Evolutionary conservation across 192 early-diverging fungal species (phyloP).

Genomic region (Backusella macrospora): DNA sequence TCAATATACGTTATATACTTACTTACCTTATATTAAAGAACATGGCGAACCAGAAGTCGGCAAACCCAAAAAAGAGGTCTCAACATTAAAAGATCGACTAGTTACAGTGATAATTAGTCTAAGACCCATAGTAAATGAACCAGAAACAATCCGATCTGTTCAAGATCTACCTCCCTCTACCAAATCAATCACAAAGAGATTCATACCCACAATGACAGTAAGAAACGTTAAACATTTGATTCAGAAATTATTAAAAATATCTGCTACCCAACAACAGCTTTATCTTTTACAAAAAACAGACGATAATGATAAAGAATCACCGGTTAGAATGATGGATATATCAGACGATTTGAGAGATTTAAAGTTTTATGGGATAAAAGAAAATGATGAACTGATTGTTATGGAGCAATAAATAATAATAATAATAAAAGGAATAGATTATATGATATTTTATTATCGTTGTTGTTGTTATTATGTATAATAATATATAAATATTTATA

Average conservation of each 20-base stretch:
- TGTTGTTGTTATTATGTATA: background rate
- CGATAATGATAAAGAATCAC: conserved; percentile 19
- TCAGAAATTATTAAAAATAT: conserved; percentile 51
- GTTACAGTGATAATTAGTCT: conserved; percentile 36
- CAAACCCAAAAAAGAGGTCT: background rate
- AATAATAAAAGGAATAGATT: background rate
- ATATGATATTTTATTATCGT: background rate
- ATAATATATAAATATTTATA: background rate
- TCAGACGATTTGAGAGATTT: conserved; percentile 53
- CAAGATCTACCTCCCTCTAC: conserved; percentile 25
- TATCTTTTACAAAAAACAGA: conserved; percentile 36
- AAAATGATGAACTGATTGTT: conserved; percentile 45
- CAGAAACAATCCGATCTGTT: background rate
- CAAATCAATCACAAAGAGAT: conserved; percentile 31
- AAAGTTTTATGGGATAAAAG: conserved; percentile 50
- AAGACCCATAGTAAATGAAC: conserved; percentile 14
- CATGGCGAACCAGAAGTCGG: conserved; percentile 34
- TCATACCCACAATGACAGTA: conserved; percentile 53
- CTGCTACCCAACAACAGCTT: conserved; percentile 44
- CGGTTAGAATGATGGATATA: conserved; percentile 26
- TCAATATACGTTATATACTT: background rate
- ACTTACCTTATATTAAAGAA: conserved; percentile 1
- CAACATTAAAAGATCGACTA: conserved; percentile 14
- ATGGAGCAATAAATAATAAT: conserved; percentile 18
- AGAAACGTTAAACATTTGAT: conserved; percentile 51